Evolutionary conservation across 1,284 basidiomycete genomes (phyloP), one percentile per base, ranked within the genome.

Genomic region (Marasmius sp.): DNA sequence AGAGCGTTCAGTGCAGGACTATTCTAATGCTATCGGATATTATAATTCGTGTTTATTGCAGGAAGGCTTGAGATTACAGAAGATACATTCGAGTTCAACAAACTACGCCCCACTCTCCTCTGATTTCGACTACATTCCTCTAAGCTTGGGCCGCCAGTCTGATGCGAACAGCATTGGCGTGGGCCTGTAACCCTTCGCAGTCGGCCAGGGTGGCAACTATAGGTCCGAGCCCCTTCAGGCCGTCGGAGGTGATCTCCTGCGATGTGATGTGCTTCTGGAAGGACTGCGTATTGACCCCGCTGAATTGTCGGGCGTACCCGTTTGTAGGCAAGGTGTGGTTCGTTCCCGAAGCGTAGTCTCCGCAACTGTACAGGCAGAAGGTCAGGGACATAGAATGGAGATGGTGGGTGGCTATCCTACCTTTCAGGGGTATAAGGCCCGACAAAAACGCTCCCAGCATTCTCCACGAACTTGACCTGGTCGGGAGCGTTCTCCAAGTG

Each of bases 201-300:
- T 97, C 94, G 2, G 97, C 97, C 36, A 99, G 78, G 16, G 90
- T 93, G 27, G 88, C 91, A 6, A 99, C 97, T 12, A 93, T 83
- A 9, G 97, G 96, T 2, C 97, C 97, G 22, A 99, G 82, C 2
- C 73, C 80, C 67, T 81, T 80, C 58, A 99, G 79, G 6, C 97
- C 97, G 18, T 86, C 86, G 14, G 81, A 75, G 4, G 94, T 93
- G 34, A 99, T 85, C 71, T 95, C 91, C 74, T 99, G 97, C 8
- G 93, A 93, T 6, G 97, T 99, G 71, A 99, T 98, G 76, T 98
- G 93, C 77, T 99, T 99, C 77, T 98, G 95, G 89, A 99, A 99
- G 1, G 95, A 95, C 20, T 88, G 82, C 0, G 97, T 98, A 77
- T 97, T 98, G 68, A 99, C 97, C 16, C 97, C 97, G 67, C 94